phyloP scores from a whole-genome alignment of 495 filamentous ascomycete genomes.

The Pyrenopolyporus hunteri region DNA sequence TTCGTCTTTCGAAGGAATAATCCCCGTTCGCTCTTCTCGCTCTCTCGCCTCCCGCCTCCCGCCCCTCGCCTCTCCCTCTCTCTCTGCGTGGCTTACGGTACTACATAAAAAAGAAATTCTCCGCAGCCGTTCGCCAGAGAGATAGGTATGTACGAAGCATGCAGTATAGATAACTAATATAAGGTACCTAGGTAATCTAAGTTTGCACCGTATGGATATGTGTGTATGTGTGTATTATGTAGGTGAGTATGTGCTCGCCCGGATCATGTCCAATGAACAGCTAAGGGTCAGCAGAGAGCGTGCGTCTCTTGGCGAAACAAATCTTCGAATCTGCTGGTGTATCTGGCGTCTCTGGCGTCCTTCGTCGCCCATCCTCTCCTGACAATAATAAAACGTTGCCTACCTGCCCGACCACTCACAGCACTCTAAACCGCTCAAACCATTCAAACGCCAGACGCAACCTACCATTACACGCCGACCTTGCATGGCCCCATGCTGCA shows the following conservation, averaged over 20 bases:
- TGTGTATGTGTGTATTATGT: too few species aligned
- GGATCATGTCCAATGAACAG: slow-evolving; percentile 1
- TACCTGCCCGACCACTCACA: slow-evolving; percentile 25
- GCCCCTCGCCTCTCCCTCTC: too few species aligned
- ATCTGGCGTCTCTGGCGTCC: background rate
- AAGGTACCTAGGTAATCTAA: too few species aligned
- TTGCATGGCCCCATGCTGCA: slow-evolving; percentile 35
- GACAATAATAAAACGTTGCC: slow-evolving; percentile 28
- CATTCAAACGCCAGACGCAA: slow-evolving; percentile 22
- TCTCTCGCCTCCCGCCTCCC: background rate
- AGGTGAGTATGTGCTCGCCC: too few species aligned
- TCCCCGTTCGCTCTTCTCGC: slow-evolving; percentile 1
- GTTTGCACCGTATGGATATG: too few species aligned
- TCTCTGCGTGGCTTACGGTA: too few species aligned
- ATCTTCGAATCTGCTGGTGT: slow-evolving; percentile 2
- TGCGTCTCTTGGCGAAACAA: slow-evolving; percentile 3
- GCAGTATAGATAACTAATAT: too few species aligned
- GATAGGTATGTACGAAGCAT: too few species aligned
- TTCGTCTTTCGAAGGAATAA: slow-evolving; percentile 13
- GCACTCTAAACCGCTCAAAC: slow-evolving; percentile 29
- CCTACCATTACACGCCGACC: slow-evolving; percentile 39
- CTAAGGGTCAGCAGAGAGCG: slow-evolving; percentile 1
- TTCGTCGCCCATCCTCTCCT: slow-evolving; percentile 18
- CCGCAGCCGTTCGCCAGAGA: background rate
- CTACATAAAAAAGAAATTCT: too few species aligned